These are phyloP conservation scores for Saxophila tyrrhenica DNA, from an alignment of 495 filamentous ascomycete genomes.

Conservation along the genomic window DNA sequence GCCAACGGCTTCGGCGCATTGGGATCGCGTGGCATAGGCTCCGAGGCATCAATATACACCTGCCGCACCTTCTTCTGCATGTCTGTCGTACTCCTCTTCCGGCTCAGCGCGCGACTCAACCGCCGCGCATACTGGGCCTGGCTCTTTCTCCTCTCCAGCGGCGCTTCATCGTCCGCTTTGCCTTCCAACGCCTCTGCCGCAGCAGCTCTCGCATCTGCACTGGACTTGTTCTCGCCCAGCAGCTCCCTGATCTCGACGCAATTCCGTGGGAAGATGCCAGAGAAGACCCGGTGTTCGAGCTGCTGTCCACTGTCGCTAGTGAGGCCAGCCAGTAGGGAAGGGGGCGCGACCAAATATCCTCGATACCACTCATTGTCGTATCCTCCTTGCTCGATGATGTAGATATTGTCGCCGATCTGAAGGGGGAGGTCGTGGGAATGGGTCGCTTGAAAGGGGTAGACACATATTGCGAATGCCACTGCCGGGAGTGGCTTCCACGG, in stretches of 20 bases:
- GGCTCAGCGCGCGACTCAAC: conserved; percentile 13
- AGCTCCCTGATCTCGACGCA: conserved; percentile 66
- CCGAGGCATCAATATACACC: conserved; percentile 5
- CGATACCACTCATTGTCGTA: conserved; percentile 79
- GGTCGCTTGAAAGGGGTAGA: conserved; percentile 78
- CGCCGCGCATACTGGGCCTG: conserved; percentile 14
- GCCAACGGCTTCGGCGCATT: conserved; percentile 69
- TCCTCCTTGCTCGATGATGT: conserved; percentile 95
- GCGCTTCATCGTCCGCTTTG: neutral
- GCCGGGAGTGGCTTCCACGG: conserved; percentile 94
- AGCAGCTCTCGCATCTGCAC: neutral
- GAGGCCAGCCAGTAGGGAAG: conserved; percentile 80
- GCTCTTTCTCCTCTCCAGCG: conserved; percentile 13
- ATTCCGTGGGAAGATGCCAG: conserved; percentile 85
- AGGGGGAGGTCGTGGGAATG: conserved; percentile 87
- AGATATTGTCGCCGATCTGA: conserved; percentile 93
- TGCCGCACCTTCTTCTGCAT: conserved; percentile 7
- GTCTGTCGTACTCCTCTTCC: conserved; percentile 15
- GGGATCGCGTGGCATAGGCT: conserved; percentile 38
- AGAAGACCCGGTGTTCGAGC: conserved; percentile 89
- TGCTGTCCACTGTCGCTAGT: conserved; percentile 88
- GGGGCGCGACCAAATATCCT: conserved; percentile 89
- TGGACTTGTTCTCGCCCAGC: conserved; percentile 29
- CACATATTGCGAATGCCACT: conserved; percentile 94
- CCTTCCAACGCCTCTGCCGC: neutral